Evolutionary conservation across 805 yeast genomes (phyloP), one percentile per base, ranked within the genome.

Genomic region (Maudiozyma pseudohumilis): DNA sequence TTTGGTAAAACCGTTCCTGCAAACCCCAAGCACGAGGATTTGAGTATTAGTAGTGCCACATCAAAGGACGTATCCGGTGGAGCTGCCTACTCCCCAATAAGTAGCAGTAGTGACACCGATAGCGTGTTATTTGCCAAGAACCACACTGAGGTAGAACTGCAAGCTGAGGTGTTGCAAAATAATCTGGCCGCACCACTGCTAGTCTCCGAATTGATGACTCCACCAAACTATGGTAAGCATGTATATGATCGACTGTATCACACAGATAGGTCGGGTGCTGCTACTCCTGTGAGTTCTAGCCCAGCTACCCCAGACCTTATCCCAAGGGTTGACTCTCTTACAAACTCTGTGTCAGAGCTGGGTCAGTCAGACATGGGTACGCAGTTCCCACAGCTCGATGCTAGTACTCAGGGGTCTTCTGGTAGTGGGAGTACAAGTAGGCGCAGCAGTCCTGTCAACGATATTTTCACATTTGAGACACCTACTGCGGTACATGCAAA

Each of bases 221-320:
- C 96, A 2, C 95, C 96, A 20, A 70, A 80, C 40, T 87, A 87
- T 56, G 87, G 76, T 41, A 75, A 71, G 38, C 94, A 84, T 56
- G 74, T 85, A 26, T 83, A 80, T 57, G 96, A 87, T 59, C 65
- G 82, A 39, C 59, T 87, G 17, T 86, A 83, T 83, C 70, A 73
- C 25, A 32, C 18, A 1, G 88, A 79, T 40, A 66, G 76, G 4
- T 28, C 44, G 1, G 30, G 30, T 11, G 20, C 33, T 21, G 29
- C 23, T 15, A 37, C 45, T 6, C 42, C 45, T 6, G 12, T 24
- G 15, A 21, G 27, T 19, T 31, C 33, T 8, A 36, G 33, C 9
- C 40, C 40, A 9, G 8, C 32, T 19, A 17, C 12, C 4, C 8
- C 32, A 29, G 15, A 10, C n/a, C 22, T 23, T 17, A 9, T 28